phyloP scores from a whole-genome alignment of 139 green algal genomes.

The Astrephomene gubernaculifera region DNA sequence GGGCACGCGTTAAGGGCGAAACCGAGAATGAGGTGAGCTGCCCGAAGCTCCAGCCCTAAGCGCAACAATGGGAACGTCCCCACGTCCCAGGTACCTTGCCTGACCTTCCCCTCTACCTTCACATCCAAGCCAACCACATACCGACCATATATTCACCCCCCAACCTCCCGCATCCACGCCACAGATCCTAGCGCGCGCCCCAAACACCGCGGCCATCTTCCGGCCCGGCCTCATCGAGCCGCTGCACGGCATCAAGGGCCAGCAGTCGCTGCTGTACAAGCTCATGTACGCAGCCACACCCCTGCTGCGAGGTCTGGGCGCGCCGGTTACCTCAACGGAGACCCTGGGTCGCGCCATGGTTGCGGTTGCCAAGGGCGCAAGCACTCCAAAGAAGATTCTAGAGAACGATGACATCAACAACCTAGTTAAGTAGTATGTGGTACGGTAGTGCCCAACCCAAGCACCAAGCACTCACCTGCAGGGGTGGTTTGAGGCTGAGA shows the following conservation, averaged over 20 bases:
- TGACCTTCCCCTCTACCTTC: not conserved
- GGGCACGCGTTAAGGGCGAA: conserved; percentile 30
- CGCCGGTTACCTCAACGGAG: conserved; percentile 9
- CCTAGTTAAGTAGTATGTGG: not conserved
- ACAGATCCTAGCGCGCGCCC: conserved; percentile 7
- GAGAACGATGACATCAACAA: conserved; percentile 2
- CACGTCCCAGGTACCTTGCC: not conserved
- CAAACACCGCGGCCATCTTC: not conserved
- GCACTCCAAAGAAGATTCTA: not conserved
- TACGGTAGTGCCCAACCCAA: no score
- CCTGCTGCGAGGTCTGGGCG: not conserved
- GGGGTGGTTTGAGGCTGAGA: no score
- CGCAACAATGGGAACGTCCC: not conserved
- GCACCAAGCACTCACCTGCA: no score
- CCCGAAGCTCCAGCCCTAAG: no score
- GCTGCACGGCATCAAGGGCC: conserved; percentile 22
- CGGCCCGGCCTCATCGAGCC: conserved; percentile 18
- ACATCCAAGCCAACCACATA: not conserved
- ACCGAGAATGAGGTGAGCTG: conserved; percentile 22
- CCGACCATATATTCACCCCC: not conserved
- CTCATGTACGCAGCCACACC: not conserved
- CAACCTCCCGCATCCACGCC: not conserved
- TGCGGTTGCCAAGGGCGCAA: not conserved
- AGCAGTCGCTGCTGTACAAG: conserved; percentile 22
- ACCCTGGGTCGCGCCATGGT: conserved; percentile 19